Evolutionary conservation across 257 asterid species (phyloP), one percentile per base, ranked within the genome.

Genomic region (Solanum chilense): DNA sequence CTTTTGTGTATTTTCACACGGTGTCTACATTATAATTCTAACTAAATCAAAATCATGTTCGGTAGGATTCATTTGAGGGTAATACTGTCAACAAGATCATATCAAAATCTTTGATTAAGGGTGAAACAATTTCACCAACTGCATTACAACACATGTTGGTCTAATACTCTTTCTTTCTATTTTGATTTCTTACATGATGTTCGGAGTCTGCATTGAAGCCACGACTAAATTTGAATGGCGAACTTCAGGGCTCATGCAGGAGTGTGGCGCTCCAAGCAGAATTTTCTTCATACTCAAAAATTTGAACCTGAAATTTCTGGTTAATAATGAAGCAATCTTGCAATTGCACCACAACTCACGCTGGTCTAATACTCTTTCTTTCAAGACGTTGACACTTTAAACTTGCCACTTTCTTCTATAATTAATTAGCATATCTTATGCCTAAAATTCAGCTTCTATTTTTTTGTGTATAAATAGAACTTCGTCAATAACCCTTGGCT

Each of bases 401-500:
- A 86, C 71, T 84, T 88, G 95, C 93, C 66, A 20, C 66, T 56
- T 56, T 56, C 95, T 74, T 5, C 39, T 52, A 8, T 21, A 56
- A 35, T n/a, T 35, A 71, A 64, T 86, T 84, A 71, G 87, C 87
- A 71, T 73, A 71, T 77, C 87, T 42, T 85, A 42, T 86, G 66
- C 37, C 37, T 45, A 41, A 29, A 42, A 42, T 71, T 74, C 62
- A 86, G 82, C 88, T 71, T 82, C 88, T 76, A 49, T 64, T 86
- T 87, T 12, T 58, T 85, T 83, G 89, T 88, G 62, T 92, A 94
- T 93, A 94, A 91, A 91, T 91, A 90, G 78, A 84, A 74, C 84
- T 80, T 86, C 18, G 29, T 80, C 45, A 29, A 10, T 80, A 42
- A 87, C 83, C 86, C 88, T 23, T n/a, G 70, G 76, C 87, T 87